Conservation (phyloP, 805 yeast genomes). For the Henningerozyma blattae region DNA sequence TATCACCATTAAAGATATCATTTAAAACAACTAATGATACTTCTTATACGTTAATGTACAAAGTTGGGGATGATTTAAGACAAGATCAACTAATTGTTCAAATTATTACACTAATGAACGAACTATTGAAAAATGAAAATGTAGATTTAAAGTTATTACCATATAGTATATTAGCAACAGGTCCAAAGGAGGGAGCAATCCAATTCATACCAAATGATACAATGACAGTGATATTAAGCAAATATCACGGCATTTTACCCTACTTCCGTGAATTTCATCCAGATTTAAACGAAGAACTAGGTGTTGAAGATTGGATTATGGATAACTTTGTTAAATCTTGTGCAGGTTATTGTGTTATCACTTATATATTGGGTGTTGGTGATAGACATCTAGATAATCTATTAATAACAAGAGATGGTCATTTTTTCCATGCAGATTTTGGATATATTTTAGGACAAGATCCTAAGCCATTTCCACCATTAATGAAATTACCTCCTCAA, state of each 20-base stretch:
- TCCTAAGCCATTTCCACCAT: slow-evolving; percentile 97
- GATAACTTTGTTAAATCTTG: slow-evolving; percentile 90
- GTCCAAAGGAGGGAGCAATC: slow-evolving; percentile 82
- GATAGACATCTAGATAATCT: slow-evolving; percentile 93
- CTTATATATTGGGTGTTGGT: slow-evolving; percentile 91
- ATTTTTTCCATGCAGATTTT: slow-evolving; percentile 95
- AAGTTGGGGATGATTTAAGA: slow-evolving; percentile 86
- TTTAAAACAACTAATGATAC: slow-evolving; percentile 46
- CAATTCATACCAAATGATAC: slow-evolving; percentile 94
- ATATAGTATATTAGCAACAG: slow-evolving; percentile 81
- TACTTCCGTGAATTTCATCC: slow-evolving; percentile 59
- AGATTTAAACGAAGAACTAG: slow-evolving; percentile 28
- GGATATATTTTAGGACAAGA: slow-evolving; percentile 95
- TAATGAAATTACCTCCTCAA: slow-evolving; percentile 95
- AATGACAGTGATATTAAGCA: slow-evolving; percentile 61
- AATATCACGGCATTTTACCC: slow-evolving; percentile 64
- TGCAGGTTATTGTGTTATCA: slow-evolving; percentile 96
- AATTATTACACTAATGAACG: slow-evolving; percentile 84
- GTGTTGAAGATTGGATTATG: slow-evolving; percentile 48
- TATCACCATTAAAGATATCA: slow-evolving; percentile 77
- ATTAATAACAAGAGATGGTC: slow-evolving; percentile 69
- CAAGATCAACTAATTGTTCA: slow-evolving; percentile 97
- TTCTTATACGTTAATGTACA: slow-evolving; percentile 75
- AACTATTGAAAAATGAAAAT: slow-evolving; percentile 75
- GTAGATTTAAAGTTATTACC: slow-evolving; percentile 82